A percentile compares a stretch with the other conserved stretches of the same genome.
Conservation (phyloP, 345 rosid species). For the Laguncularia racemosa region DNA sequence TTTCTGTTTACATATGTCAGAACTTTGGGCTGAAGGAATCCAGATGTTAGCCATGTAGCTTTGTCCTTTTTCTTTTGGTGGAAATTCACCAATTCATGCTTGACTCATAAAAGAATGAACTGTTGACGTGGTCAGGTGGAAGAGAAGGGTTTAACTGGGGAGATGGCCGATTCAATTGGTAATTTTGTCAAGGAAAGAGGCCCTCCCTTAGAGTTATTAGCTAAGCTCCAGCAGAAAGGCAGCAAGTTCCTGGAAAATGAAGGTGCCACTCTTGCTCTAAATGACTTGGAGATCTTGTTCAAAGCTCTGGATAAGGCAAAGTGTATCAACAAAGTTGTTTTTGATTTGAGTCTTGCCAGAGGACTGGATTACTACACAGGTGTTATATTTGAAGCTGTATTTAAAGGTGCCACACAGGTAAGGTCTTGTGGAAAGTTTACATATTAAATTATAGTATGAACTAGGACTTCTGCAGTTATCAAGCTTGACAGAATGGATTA, state of each 20-base stretch:
- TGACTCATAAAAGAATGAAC: no score
- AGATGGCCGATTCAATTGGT: constrained; percentile 75
- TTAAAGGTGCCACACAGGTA: constrained; percentile 80
- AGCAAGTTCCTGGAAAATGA: constrained; percentile 48
- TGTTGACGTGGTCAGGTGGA: constrained; percentile 40
- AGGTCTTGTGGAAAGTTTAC: neutral
- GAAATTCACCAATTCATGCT: no score
- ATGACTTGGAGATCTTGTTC: constrained; percentile 71
- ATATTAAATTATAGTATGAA: neutral
- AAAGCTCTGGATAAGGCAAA: constrained; percentile 73
- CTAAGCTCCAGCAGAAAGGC: constrained; percentile 53
- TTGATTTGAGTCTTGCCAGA: constrained; percentile 96
- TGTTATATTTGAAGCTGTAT: constrained; percentile 85
- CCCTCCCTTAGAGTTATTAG: constrained; percentile 48
- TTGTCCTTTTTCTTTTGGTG: no score
- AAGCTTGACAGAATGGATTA: no score
- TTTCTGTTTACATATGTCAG: no score
- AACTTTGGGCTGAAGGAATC: no score
- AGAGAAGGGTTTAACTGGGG: constrained; percentile 69
- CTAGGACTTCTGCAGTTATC: no score
- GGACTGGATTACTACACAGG: constrained; percentile 99
- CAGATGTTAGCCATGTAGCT: no score
- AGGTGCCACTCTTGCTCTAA: constrained; percentile 58
- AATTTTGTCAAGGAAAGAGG: constrained; percentile 75
- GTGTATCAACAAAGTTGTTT: constrained; percentile 68